Evolutionary conservation across 2,329 filamentous ascomycete genomes (phyloP).

Genomic region (Aureobasidium sp.): DNA sequence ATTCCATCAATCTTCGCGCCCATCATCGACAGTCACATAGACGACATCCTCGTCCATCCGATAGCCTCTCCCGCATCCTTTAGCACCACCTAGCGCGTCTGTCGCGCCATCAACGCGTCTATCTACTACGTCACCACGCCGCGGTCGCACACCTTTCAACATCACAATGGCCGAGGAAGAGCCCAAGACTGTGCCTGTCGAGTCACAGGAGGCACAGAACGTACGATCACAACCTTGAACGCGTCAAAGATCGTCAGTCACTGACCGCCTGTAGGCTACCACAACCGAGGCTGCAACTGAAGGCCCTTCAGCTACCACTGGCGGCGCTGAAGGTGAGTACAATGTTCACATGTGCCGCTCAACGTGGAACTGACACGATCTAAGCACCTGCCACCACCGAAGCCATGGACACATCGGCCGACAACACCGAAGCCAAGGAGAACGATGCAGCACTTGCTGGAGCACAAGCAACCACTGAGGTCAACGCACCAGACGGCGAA

Average conservation of each 20-base stretch:
- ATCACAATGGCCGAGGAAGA: slow-evolving; percentile 28
- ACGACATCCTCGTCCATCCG: neutral
- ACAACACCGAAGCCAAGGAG: slow-evolving; percentile 1
- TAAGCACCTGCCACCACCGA: neutral
- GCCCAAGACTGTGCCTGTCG: slow-evolving; percentile 22
- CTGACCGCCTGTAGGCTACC: slow-evolving; percentile 13
- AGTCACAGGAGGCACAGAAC: slow-evolving; percentile 20
- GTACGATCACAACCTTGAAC: neutral
- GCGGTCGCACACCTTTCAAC: neutral
- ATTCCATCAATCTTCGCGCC: slow-evolving; percentile 13
- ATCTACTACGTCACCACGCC: slow-evolving; percentile 16
- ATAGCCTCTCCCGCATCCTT: neutral
- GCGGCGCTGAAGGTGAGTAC: neutral
- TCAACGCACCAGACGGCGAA: slow-evolving; percentile 18
- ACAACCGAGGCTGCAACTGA: slow-evolving; percentile 11
- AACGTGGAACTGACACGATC: neutral
- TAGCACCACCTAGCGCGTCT: neutral
- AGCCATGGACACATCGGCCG: neutral
- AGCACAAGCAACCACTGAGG: slow-evolving; percentile 19
- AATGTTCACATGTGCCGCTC: too few species aligned
- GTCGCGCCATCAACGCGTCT: slow-evolving; percentile 15
- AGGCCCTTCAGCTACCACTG: neutral
- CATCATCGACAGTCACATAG: neutral
- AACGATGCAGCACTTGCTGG: slow-evolving; percentile 11
- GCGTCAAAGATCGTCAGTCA: neutral